A percentile compares a stretch with the other conserved stretches of the same genome.
Evolutionary conservation across 1,139 yeast species (phyloP).

Genomic region (Lodderomyces jiufengensis): DNA sequence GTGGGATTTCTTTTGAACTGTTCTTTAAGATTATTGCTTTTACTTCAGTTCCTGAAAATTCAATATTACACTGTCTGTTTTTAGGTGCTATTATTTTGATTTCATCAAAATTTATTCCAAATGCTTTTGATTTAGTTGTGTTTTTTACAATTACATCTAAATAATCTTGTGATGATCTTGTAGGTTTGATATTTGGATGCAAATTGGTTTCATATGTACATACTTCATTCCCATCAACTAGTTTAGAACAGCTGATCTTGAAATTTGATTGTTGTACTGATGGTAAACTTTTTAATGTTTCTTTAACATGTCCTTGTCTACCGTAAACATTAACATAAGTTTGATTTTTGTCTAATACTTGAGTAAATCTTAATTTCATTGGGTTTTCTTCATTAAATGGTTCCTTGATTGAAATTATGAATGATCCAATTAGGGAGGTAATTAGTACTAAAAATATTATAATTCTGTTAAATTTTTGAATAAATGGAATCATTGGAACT

Average conservation of each 20-base stretch:
- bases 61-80: conserved; percentile 60
- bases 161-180: conserved; percentile 38
- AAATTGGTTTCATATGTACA: conserved; percentile 52
- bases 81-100: conserved; percentile 55
- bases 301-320: conserved; percentile 41
- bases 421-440: conserved; percentile 33
- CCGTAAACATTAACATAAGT: conserved; percentile 47
- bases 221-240: conserved; percentile 44
- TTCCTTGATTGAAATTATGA: conserved; percentile 31
- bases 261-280: conserved; percentile 43
- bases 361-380: conserved; percentile 65
- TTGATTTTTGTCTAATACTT: conserved; percentile 41
- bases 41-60: conserved; percentile 34
- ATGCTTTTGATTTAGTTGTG: conserved; percentile 44
- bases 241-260: conserved; percentile 30
- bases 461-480: conserved; percentile 60
- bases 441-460: conserved; percentile 34
- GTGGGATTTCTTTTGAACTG: conserved; percentile 22
- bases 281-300: conserved; percentile 57
- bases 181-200: conserved; percentile 50
- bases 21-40: conserved; percentile 7
- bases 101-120: conserved; percentile 66
- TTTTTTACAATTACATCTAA: conserved; percentile 49
- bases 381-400: conserved; percentile 64
- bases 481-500: conserved; percentile 64